Percentiles rank a stretch among this genome's conserved stretches.
Evolutionary conservation across 345 rosid species (phyloP).

Genomic region (Eucalyptus lansdowneana): DNA sequence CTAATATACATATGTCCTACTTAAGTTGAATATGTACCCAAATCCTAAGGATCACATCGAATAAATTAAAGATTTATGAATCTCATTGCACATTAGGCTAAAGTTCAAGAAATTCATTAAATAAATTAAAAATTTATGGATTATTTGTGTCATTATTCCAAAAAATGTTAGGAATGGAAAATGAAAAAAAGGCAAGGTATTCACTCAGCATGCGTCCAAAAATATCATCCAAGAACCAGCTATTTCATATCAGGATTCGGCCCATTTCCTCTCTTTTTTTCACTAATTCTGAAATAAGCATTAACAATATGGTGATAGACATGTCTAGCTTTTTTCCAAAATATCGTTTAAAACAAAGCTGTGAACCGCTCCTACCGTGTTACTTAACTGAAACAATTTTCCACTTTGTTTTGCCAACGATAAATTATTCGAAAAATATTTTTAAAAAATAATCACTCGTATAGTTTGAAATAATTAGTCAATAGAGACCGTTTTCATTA

Average conservation of each 20-base stretch:
- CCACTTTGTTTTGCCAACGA: accelerated
- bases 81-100: accelerated
- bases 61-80: too few species aligned
- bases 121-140: too few species aligned
- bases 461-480: background rate
- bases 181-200: background rate
- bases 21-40: too few species aligned
- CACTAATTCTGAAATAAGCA: background rate
- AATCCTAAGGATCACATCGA: accelerated
- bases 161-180: background rate
- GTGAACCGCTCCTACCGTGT: background rate
- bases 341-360: background rate
- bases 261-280: accelerated
- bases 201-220: background rate
- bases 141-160: background rate
- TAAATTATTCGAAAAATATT: too few species aligned
- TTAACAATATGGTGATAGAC: background rate
- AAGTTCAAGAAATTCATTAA: too few species aligned
- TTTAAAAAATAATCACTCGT: accelerated
- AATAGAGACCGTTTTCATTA: accelerated
- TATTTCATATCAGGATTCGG: background rate
- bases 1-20: accelerated
- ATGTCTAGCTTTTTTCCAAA: background rate
- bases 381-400: background rate
- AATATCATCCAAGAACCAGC: background rate